Base-by-base conservation (phyloP, 1,284 basidiomycete genomes). In the Marasmius tenuissimus region DNA sequence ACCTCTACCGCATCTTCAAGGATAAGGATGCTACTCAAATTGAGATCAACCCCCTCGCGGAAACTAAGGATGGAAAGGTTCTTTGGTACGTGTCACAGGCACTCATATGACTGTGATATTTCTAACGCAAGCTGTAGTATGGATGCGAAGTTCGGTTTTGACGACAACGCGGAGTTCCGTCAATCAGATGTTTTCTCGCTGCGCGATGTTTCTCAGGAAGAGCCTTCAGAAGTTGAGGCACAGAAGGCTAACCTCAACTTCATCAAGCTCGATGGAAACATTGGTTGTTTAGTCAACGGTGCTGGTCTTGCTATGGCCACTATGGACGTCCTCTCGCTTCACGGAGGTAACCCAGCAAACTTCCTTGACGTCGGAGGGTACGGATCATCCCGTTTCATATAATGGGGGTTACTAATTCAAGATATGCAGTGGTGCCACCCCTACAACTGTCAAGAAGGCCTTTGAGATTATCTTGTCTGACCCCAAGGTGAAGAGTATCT, bases 241-340 rank as follows among this genome's bases (percentile, higher is more conserved):
- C 91, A 91, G 79, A 94, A 91, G 77, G 94, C 93, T 69, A 92
- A 94, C 72, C 85, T 99, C 71, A 99, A 98, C 85, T 98, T 98
- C 76, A 99, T 99, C 86, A 98, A 99, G 82, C 90, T 99, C 56
- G 97, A 99, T 73, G 97, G 97, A 42, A 94, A 89, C 79, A 92
- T 99, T 66, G 97, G 97, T 48, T 99, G 97, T 78, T 83, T 99
- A 62, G 97, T 99, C 67, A 99, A 99, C 74, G 97, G 97, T 71
- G 97, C 97, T 63, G 97, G 97, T 75, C 83, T 99, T 63, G 97
- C 97, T 59, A 99, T 99, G 97, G 97, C 97, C 35, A 99, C 97
- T 59, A 99, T 99, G 96, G 97, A 99, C 73, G 97, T 99, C 39
- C 85, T 99, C 61, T 89, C 96, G 64, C 83, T 98, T 62, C 93